phyloP scores from a whole-genome alignment of 176 grass and related monocot species.

The Eremochloa ophiuroides region DNA sequence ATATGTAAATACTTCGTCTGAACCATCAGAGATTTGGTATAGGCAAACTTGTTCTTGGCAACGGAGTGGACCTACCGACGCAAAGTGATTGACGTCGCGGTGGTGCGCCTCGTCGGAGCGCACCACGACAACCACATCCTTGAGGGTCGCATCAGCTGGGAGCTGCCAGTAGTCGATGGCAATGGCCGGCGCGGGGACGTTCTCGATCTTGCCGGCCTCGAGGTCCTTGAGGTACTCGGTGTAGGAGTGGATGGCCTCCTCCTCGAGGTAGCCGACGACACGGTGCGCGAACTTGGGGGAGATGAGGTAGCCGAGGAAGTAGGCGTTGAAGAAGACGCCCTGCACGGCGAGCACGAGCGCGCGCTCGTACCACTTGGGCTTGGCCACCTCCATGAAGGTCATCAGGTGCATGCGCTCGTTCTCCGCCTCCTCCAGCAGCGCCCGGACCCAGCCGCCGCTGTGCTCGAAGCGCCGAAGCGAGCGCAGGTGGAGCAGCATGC shows the following conservation, averaged over 20 bases:
- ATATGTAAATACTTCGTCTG: not conserved
- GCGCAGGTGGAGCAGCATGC: slow-evolving; percentile 71
- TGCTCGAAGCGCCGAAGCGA: slow-evolving; percentile 74
- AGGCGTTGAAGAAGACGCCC: slow-evolving; percentile 69
- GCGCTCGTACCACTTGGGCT: slow-evolving; percentile 73
- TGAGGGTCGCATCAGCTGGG: slow-evolving; percentile 46
- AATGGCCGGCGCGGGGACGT: slow-evolving; percentile 64
- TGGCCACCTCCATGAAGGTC: slow-evolving; percentile 83
- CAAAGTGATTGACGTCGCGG: slow-evolving; percentile 87
- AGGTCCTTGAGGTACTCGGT: slow-evolving; percentile 73
- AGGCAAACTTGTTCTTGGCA: not conserved
- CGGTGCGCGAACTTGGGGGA: slow-evolving; percentile 74
- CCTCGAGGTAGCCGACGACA: slow-evolving; percentile 78
- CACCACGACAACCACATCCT: slow-evolving; percentile 63
- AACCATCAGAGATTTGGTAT: not conserved
- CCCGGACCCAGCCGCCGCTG: slow-evolving; percentile 71
- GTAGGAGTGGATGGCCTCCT: slow-evolving; percentile 85
- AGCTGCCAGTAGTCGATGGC: slow-evolving; percentile 92
- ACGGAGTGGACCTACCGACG: slow-evolving; percentile 36
- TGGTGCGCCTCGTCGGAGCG: slow-evolving; percentile 81
- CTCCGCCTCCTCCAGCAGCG: slow-evolving; percentile 72
- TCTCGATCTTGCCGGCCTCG: slow-evolving; percentile 65
- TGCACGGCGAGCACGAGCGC: slow-evolving; percentile 60
- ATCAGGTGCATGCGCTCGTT: slow-evolving; percentile 86
- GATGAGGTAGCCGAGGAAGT: slow-evolving; percentile 49